Evolutionary conservation across 208 protist species (phyloP).

Genomic region (Leishmania guyanensis): DNA sequence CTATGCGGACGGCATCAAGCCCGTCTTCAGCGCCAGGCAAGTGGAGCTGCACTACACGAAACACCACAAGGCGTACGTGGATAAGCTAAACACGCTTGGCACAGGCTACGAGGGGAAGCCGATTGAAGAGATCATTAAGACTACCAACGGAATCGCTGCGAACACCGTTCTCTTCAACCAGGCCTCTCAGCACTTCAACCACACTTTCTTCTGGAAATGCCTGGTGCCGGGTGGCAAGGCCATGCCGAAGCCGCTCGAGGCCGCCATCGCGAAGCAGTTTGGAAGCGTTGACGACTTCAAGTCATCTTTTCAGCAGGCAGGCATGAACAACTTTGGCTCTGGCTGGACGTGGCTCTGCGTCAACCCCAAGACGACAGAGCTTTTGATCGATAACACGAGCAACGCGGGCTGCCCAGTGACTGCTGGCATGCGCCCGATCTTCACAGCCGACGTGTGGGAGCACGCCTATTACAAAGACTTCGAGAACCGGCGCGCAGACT

Average conservation of each 20-base stretch:
- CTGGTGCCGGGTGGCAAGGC: conserved; percentile 67
- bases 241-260: conserved; percentile 70
- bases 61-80: conserved; percentile 93
- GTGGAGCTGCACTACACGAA: conserved; percentile 93
- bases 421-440: conserved; percentile 69
- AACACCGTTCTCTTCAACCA: conserved; percentile 90
- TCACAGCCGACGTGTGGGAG: conserved; percentile 94
- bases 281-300: conserved; percentile 92
- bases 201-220: conserved; percentile 92
- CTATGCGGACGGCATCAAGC: conserved; percentile 71
- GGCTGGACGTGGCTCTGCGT: conserved; percentile 96
- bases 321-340: conserved; percentile 91
- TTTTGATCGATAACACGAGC: conserved; percentile 89
- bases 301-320: conserved; percentile 74
- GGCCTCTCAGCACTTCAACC: conserved; percentile 94
- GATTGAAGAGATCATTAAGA: conserved; percentile 82
- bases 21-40: conserved; percentile 81
- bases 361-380: conserved; percentile 67
- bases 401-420: conserved; percentile 90
- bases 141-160: conserved; percentile 42
- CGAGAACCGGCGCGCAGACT: conserved; percentile 89
- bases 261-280: conserved; percentile 71
- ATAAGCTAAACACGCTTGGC: conserved; percentile 90
- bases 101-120: conserved; percentile 71
- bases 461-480: conserved; percentile 96